Evolutionary conservation across 140 eudicot genomes (phyloP).

Genomic region (Cichorium intybus): DNA sequence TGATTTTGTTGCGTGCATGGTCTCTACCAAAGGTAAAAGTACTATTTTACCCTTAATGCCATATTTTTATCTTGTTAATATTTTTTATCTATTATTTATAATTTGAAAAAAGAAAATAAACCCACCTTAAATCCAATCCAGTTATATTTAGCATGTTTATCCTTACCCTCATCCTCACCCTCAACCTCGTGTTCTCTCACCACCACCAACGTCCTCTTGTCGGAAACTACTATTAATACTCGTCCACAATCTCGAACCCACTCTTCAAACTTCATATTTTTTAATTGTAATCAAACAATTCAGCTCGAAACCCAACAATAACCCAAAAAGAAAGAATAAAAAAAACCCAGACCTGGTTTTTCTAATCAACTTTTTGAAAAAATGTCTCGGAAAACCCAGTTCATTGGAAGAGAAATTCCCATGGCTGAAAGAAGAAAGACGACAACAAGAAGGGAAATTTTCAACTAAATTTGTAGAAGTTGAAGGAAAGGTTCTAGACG

Average conservation of each 20-base stretch:
- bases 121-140: too few species aligned
- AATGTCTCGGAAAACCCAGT: conserved; percentile 47
- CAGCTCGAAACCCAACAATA: conserved; percentile 23
- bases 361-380: conserved; percentile 41
- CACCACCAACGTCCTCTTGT: too few species aligned
- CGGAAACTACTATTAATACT: not conserved
- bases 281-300: conserved; percentile 29
- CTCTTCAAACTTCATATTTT: conserved; percentile 4
- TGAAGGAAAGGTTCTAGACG: not conserved
- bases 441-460: not conserved
- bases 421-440: conserved; percentile 34
- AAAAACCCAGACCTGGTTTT: conserved; percentile 61
- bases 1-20: too few species aligned
- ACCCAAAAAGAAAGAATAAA: conserved; percentile 34
- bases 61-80: too few species aligned
- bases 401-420: conserved; percentile 41
- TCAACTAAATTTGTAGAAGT: too few species aligned
- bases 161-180: too few species aligned
- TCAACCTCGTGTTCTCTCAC: too few species aligned
- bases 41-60: too few species aligned
- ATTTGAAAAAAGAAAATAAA: too few species aligned
- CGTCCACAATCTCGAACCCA: not conserved
- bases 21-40: too few species aligned
- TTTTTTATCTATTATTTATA: too few species aligned
- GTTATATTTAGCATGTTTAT: too few species aligned